Base-by-base conservation (phyloP, 306 rosid genomes). In the Trichosanthes cucumerina region DNA sequence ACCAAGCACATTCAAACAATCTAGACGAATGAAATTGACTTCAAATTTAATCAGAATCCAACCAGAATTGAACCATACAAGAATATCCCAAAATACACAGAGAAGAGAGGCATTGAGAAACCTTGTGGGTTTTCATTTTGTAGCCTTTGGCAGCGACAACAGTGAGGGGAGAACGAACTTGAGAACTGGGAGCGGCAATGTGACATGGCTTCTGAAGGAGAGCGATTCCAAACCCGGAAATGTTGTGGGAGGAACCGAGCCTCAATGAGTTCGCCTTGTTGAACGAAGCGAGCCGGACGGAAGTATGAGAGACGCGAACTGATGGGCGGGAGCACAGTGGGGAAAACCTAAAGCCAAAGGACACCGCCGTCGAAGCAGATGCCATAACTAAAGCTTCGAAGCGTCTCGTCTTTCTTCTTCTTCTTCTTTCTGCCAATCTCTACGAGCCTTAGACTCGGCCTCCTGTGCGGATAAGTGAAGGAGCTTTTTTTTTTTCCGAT, bases 121-220 rank as follows among this genome's bases (percentile, higher is more conserved):
- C 98, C 97, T 95, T 95, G 88, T 92, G 98, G 77, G 97, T 95
- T 86, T 95, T 95, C 92, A 88, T 85, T 83, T 95, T 95, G 89
- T 92, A 92, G 82, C 98, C 98, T 82, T 92, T 95, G 19, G 91
- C 89, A 6, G 93, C 72, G 70, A 87, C 90, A 43, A 95, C 71
- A 28, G 93, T 90, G 85, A 92, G 92, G 78, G 91, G 73, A 39
- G 84, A 84, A 83, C 14, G 82, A 77, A 77, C 77, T 36, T 15
- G 80, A 79, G 85, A 74, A 19, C 26, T 72, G 28, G 86, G 58
- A 74, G 83, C 19, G 53, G 47, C 13, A 50, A 78, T 65, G 3
- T 81, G 46, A 69, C 33, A 59, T 12, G 83, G 85, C 60, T 80
- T 84, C 19, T 78, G 91, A 15, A 86, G 88, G 44, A 84, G 71